phyloP scores from a whole-genome alignment of 495 filamentous ascomycete genomes.

The Sordaria brevicollis region DNA sequence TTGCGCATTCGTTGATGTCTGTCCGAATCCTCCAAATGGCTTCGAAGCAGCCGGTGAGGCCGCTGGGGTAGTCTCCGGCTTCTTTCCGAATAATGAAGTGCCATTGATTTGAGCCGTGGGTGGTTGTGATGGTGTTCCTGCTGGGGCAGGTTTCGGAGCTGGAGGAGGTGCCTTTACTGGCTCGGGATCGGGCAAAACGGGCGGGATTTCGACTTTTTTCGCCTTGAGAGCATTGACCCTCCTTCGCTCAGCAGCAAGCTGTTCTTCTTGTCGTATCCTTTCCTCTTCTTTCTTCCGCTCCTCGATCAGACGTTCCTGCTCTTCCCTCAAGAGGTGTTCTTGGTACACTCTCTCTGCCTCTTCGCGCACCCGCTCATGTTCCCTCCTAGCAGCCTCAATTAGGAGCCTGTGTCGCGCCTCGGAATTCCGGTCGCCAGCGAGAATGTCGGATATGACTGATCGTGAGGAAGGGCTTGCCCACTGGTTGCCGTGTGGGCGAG shows the following conservation, averaged over 20 bases:
- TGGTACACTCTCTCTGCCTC: conserved; percentile 43
- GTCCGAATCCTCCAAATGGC: neutral
- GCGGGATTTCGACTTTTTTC: conserved; percentile 31
- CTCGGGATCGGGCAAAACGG: conserved; percentile 24
- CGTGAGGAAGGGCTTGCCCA: conserved; percentile 24
- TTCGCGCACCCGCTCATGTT: conserved; percentile 54
- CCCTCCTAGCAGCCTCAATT: conserved; percentile 49
- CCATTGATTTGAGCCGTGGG: neutral
- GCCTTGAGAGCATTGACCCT: conserved; percentile 31
- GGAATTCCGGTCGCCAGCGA: conserved; percentile 31
- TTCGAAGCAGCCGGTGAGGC: neutral
- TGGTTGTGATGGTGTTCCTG: neutral
- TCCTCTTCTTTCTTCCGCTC: conserved; percentile 42
- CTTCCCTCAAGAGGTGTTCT: conserved; percentile 35
- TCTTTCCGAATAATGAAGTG: neutral
- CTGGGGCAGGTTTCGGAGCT: neutral
- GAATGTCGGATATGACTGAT: conserved; percentile 23
- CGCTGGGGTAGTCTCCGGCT: neutral
- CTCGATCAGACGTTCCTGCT: conserved; percentile 35
- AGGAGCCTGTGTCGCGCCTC: conserved; percentile 46
- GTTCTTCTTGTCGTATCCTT: conserved; percentile 36
- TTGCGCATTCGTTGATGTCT: neutral
- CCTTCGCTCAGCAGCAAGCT: conserved; percentile 29
- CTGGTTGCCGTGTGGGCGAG: conserved; percentile 21
- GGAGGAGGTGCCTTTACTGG: conserved; percentile 7